A percentile compares a stretch with the other conserved stretches of the same genome.
Conservation (phyloP, 2,329 filamentous ascomycete species). For the Seiridium unicorne region DNA sequence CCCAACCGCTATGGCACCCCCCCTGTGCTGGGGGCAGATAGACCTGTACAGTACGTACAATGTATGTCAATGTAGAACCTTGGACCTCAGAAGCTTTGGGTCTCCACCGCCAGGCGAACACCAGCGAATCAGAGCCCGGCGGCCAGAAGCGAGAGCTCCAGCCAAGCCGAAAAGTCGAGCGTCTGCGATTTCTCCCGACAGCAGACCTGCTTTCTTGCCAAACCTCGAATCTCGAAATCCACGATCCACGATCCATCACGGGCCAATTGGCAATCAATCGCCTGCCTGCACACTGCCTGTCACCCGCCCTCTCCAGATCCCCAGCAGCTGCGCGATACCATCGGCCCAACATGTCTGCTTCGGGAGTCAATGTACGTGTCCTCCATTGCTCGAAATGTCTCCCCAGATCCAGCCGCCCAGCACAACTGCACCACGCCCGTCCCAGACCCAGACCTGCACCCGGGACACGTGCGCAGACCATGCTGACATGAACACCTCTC, state of each 20-base stretch:
- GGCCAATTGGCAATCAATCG: conserved; percentile 44
- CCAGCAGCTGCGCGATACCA: conserved; percentile 38
- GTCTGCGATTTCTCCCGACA: conserved; percentile 36
- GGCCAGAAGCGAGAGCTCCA: neutral
- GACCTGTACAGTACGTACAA: neutral
- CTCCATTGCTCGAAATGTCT: neutral
- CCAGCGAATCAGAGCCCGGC: neutral
- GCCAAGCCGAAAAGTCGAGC: conserved; percentile 16
- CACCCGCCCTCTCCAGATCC: conserved; percentile 19
- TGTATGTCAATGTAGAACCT: no score
- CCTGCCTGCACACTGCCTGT: conserved; percentile 28
- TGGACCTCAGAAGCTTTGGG: neutral
- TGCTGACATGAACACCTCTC: conserved; percentile 1
- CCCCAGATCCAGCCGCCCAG: neutral
- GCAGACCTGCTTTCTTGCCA: neutral
- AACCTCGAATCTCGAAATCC: conserved; percentile 14
- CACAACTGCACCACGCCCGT: neutral
- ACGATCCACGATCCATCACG: conserved; percentile 26
- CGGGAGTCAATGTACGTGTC: conserved; percentile 65
- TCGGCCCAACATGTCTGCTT: conserved; percentile 58
- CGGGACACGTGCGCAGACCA: neutral
- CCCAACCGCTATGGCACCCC: no score
- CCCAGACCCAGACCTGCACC: neutral
- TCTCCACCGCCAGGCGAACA: neutral
- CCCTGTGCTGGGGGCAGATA: no score